Conservation (phyloP, 2,329 filamentous ascomycete species). For the Truncatella angustata region DNA sequence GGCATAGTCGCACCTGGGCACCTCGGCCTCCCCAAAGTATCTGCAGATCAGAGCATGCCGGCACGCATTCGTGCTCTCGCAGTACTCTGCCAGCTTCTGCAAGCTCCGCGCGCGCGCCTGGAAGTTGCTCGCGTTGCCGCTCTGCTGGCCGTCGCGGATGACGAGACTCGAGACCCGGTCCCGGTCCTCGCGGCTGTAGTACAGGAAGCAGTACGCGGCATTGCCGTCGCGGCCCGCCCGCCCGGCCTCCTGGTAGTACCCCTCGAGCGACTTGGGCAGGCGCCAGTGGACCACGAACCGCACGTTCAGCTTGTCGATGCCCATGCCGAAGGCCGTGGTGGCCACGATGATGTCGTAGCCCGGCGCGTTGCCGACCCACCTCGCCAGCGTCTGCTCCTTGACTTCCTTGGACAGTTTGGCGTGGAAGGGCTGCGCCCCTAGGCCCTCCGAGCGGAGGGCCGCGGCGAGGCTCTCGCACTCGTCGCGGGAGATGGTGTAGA, state of each 20-base stretch:
- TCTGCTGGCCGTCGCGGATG: slow-evolving; percentile 43
- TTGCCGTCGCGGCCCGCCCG: slow-evolving; percentile 88
- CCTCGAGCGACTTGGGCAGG: slow-evolving; percentile 89
- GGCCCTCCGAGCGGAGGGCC: slow-evolving; percentile 63
- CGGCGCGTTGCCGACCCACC: slow-evolving; percentile 70
- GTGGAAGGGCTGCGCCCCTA: slow-evolving; percentile 73
- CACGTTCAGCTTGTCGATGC: slow-evolving; percentile 93
- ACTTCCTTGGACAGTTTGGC: slow-evolving; percentile 64
- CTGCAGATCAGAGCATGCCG: slow-evolving; percentile 72
- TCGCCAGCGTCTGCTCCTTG: slow-evolving; percentile 68
- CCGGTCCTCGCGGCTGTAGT: slow-evolving; percentile 85
- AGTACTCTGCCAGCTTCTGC: slow-evolving; percentile 72
- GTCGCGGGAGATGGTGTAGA: slow-evolving; percentile 73
- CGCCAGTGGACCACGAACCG: slow-evolving; percentile 96
- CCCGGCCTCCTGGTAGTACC: slow-evolving; percentile 94
- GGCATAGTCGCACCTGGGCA: slow-evolving; percentile 66
- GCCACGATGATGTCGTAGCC: slow-evolving; percentile 92
- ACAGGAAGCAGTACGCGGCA: slow-evolving; percentile 81
- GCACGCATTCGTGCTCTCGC: slow-evolving; percentile 72
- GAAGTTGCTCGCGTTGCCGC: slow-evolving; percentile 33
- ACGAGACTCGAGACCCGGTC: slow-evolving; percentile 67
- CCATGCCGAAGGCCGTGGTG: slow-evolving; percentile 96
- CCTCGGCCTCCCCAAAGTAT: slow-evolving; percentile 70
- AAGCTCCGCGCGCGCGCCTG: slow-evolving; percentile 61
- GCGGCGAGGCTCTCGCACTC: slow-evolving; percentile 72